A percentile compares a stretch with the other conserved stretches of the same genome.
Evolutionary conservation across 2,329 filamentous ascomycete species (phyloP).

Genomic region (Trichoderma sp.): DNA sequence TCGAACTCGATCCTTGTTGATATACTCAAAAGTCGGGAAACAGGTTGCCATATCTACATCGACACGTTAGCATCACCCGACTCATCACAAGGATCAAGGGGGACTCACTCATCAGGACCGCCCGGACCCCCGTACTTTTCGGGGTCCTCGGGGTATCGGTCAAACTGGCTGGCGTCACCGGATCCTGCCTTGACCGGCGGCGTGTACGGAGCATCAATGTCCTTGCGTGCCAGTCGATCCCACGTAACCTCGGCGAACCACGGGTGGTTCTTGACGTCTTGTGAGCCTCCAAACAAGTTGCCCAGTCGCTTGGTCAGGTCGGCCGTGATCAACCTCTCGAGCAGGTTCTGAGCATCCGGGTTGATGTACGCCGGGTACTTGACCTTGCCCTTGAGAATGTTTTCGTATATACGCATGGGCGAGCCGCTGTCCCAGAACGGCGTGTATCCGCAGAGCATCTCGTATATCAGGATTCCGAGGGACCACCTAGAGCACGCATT

Average conservation of each 20-base stretch:
- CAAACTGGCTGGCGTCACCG: slow-evolving; percentile 95
- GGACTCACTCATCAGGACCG: slow-evolving; percentile 82
- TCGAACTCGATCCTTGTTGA: neutral
- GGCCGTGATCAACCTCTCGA: slow-evolving; percentile 89
- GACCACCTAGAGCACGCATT: slow-evolving; percentile 75
- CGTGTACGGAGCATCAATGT: slow-evolving; percentile 97
- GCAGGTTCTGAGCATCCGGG: slow-evolving; percentile 87
- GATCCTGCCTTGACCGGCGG: slow-evolving; percentile 92
- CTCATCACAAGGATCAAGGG: no score
- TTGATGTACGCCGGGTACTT: slow-evolving; percentile 98
- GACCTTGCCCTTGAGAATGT: slow-evolving; percentile 92
- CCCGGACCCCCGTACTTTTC: slow-evolving; percentile 77
- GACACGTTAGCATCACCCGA: neutral
- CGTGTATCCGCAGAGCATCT: slow-evolving; percentile 99
- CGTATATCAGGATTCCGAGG: slow-evolving; percentile 95
- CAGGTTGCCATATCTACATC: slow-evolving; percentile 66
- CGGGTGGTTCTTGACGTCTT: slow-evolving; percentile 90
- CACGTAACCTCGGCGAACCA: slow-evolving; percentile 99
- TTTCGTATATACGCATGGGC: slow-evolving; percentile 99
- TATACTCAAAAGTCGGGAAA: slow-evolving; percentile 72
- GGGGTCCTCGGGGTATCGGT: slow-evolving; percentile 95
- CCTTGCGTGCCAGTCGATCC: slow-evolving; percentile 90
- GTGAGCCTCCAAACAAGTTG: slow-evolving; percentile 86
- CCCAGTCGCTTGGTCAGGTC: slow-evolving; percentile 94
- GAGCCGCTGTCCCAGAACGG: slow-evolving; percentile 98